Conservation (phyloP, 306 rosid species). For the Pterocarpus macrocarpus region DNA sequence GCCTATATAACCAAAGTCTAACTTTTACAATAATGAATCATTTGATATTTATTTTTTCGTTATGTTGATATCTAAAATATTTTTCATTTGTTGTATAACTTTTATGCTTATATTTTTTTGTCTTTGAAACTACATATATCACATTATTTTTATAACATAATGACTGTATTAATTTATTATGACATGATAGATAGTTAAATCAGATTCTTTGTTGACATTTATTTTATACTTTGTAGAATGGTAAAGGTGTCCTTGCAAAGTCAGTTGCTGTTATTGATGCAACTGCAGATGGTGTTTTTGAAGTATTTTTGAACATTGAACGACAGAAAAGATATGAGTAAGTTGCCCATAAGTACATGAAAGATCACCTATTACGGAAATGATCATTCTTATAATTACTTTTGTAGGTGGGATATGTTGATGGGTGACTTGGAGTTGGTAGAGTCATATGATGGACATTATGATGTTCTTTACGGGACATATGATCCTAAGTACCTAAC, state of each 20-base stretch:
- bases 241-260: constrained; percentile 84
- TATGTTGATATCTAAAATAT: not conserved
- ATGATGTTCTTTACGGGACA: constrained; percentile 88
- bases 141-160: constrained; percentile 1
- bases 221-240: constrained; percentile 65
- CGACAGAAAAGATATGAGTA: constrained; percentile 90
- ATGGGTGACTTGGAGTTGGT: constrained; percentile 87
- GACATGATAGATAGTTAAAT: not conserved
- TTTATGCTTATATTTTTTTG: not conserved
- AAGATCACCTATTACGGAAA: not conserved
- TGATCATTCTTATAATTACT: constrained; percentile 33
- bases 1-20: not conserved
- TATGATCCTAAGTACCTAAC: constrained; percentile 86
- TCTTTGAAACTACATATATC: constrained; percentile 29
- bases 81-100: not conserved
- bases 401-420: constrained; percentile 96
- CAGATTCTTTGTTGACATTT: constrained; percentile 34
- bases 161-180: not conserved
- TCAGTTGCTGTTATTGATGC: constrained; percentile 88
- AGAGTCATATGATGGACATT: constrained; percentile 83
- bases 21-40: not conserved
- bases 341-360: constrained; percentile 46
- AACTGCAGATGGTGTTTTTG: constrained; percentile 80
- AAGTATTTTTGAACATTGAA: constrained; percentile 75
- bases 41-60: not conserved